A percentile compares a stretch with the other conserved stretches of the same genome.
Conservation (phyloP, 768 basidiomycete species). For the Lentinula detonsa region DNA sequence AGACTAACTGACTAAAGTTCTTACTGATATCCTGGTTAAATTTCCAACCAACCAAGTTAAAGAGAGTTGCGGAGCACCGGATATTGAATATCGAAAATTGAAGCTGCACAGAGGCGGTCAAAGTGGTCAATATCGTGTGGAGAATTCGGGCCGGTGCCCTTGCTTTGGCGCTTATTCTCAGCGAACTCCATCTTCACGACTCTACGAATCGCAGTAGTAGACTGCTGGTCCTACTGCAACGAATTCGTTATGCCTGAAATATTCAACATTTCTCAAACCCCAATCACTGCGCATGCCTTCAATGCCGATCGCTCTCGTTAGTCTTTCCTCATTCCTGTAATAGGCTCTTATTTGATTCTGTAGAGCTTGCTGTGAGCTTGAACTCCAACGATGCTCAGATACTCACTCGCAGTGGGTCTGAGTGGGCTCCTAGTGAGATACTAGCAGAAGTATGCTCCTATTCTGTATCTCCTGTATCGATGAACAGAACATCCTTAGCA, state of each 20-base stretch:
- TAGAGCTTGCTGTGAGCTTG: slow-evolving; percentile 89
- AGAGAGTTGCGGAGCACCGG: too few relatives aligned
- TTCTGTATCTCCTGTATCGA: neutral
- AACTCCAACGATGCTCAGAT: slow-evolving; percentile 89
- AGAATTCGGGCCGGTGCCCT: too few relatives aligned
- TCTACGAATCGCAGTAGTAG: slow-evolving; percentile 10
- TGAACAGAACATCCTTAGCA: slow-evolving; percentile 48
- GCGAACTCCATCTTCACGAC: too few relatives aligned
- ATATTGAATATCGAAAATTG: too few relatives aligned
- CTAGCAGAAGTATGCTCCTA: slow-evolving; percentile 67
- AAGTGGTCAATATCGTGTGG: too few relatives aligned
- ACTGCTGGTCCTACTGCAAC: slow-evolving; percentile 17
- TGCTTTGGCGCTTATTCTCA: too few relatives aligned
- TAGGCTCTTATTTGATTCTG: neutral
- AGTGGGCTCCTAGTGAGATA: slow-evolving; percentile 69
- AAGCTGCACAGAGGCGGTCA: too few relatives aligned
- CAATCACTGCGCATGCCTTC: slow-evolving; percentile 89
- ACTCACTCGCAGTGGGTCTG: slow-evolving; percentile 55
- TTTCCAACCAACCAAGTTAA: too few relatives aligned
- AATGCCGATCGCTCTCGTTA: slow-evolving; percentile 81
- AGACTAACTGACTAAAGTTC: too few relatives aligned
- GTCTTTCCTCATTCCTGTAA: slow-evolving; percentile 18
- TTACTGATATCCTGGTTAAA: too few relatives aligned
- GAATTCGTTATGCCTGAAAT: slow-evolving; percentile 61
- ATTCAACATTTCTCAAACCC: slow-evolving; percentile 70